Conservation (phyloP, 2,329 filamentous ascomycete genomes). For the Paraconiothyrium sp. region DNA sequence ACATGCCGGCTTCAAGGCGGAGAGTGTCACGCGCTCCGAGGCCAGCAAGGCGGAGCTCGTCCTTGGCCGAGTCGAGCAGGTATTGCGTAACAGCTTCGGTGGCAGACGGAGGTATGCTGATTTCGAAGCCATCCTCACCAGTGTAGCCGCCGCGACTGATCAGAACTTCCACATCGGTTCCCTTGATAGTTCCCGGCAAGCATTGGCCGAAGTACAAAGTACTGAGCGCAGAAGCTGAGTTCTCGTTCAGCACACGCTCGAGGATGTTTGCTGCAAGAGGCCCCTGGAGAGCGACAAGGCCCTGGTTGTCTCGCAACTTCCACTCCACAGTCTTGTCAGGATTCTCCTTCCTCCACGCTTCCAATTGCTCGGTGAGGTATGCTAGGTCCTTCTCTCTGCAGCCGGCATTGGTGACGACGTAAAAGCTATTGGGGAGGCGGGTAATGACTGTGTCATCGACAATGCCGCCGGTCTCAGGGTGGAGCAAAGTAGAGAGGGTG, state of each 20-base stretch:
- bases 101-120: constrained; percentile 78
- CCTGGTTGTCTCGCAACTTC: constrained; percentile 75
- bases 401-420: constrained; percentile 94
- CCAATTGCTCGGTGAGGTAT: constrained; percentile 77
- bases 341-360: constrained; percentile 54
- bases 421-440: constrained; percentile 73
- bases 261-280: constrained; percentile 79
- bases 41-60: constrained; percentile 81
- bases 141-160: constrained; percentile 94
- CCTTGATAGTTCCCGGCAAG: constrained; percentile 70
- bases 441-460: constrained; percentile 95
- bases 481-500: constrained; percentile 85
- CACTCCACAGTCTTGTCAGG: constrained; percentile 65
- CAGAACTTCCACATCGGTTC: constrained; percentile 67
- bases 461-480: constrained; percentile 80
- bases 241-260: constrained; percentile 66
- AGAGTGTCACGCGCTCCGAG: constrained; percentile 92
- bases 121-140: constrained; percentile 97
- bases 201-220: constrained; percentile 85
- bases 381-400: constrained; percentile 87
- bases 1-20: constrained; percentile 96
- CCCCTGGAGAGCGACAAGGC: constrained; percentile 89
- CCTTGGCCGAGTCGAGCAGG: constrained; percentile 69
- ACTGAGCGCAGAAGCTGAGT: constrained; percentile 53
- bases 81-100: constrained; percentile 73